Evolutionary conservation across 176 grass and related monocot genomes (phyloP), one percentile per base, ranked within the genome.

Genomic region (Zea mays): DNA sequence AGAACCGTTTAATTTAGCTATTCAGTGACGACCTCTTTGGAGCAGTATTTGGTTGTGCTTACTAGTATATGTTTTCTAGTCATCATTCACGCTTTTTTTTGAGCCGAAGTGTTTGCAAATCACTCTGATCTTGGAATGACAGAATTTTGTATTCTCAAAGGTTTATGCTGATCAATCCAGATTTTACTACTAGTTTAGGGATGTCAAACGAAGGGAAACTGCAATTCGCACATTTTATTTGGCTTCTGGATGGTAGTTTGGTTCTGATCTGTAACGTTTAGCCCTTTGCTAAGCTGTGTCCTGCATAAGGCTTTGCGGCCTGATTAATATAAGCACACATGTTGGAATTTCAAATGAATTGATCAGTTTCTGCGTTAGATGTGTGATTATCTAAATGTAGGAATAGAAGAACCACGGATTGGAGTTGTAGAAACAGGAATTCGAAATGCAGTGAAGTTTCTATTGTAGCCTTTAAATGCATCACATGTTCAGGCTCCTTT

Each of bases 61-160:
- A 37, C 48, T 65, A 65, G 65, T 44, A 76, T 68, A 41, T 58
- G 56, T 84, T 79, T 76, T 79, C 71, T 80, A 80, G 63, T 68
- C 15, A 80, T 71, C 49, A 71, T 79, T 55, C 10, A 66, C 50
- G 59, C 43, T 66, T 84, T 17, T 4, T 64, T 73, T 2, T 43
- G 58, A 59, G 49, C n/a, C 50, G 12, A 73, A 66, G 49, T 78
- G 59, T 19, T 19, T 49, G 11, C 3, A 20, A 77, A 19, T 69
- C 56, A 59, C 16, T 76, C 5, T 75, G 1, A 14, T 10, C 34
- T 63, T 69, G 46, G 40, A 47, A 78, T 87, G 49, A 3, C 8
- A 65, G 42, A 74, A 47, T 65, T 86, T 20, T 42, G 43, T 83
- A 3, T 42, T 52, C 8, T 52, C 66, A 36, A 60, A 47, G 3